Evolutionary conservation across 768 basidiomycete species (phyloP), one percentile per base, ranked within the genome.

Genomic region (Tulasnella sp.): DNA sequence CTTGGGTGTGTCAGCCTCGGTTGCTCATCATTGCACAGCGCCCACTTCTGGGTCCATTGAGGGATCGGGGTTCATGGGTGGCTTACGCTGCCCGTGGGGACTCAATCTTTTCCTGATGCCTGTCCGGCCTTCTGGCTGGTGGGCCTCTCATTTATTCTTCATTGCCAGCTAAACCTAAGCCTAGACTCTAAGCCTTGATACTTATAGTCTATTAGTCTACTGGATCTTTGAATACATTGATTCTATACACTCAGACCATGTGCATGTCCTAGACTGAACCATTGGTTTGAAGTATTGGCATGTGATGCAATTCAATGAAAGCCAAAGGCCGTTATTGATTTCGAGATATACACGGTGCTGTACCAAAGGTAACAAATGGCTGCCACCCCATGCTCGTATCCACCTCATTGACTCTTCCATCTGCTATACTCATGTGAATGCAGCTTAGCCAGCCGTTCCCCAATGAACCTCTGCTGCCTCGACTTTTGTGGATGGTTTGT

Each of bases 71-170:
- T 30, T 59, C 41, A 41, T 59, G 45, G 45, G 58, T 49, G 29
- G 45, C 29, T 48, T 51, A 30, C 45, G 45, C 58, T 59, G 58
- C 32, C 47, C 58, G 47, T 30, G 45, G 58, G 45, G 58, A 30
- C 58, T 59, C 27, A 59, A 59, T 59, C 45, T 59, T 59, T 59
- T 59, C 58, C 58, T 51, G 58, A 49, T 59, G 29, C 58, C 58
- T 34, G 34, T 38, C 58, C 43, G 58, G 58, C 58, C 58, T 59
- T 59, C 58, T 59, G 58, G 58, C 58, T 59, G 49, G 58, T 59
- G 45, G 58, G 58, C 48, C 47, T 59, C 29, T 7, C 15, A 38
- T 38, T 15, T 38, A n/a, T 41, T 56, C 30, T 59, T 48, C 26
- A 29, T 10, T 59, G 49, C 2, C 23, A 4, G 10, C 32, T 49